Base-by-base conservation (phyloP, 2,329 filamentous ascomycete genomes). In the Trichoderma sp. region DNA sequence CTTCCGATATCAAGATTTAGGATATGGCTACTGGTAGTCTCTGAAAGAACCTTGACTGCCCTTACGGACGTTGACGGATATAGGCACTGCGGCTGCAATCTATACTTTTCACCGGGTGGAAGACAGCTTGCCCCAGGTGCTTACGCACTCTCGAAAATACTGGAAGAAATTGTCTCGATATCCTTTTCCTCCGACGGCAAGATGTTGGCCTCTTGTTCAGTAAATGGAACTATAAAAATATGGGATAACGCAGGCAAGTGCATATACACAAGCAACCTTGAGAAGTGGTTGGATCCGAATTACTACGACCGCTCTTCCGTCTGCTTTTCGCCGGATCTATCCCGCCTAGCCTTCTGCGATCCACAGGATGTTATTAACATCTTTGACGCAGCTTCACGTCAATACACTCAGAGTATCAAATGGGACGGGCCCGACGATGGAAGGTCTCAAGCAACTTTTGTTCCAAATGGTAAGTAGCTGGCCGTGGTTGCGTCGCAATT, bases 401-500 rank as follows among this genome's bases (percentile, higher is more conserved):
- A 22, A 22, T 56, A 1, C 3, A 56, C 1, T 7, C 5, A 22
- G 1, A 7, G 6, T 19, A 22, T 27, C 12, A 25, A 25, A 6
- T 50, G 45, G 19, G 19, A 25, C 6, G 3, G 1, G 0, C 8
- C 17, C 0, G 15, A 0, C 4, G 0, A 25, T 25, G 45, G 19
- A 22, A 1, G 5, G 7, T 9, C n/a, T 22, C 22, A 5, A 17
- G 2, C 13, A 0, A 3, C n/a, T 2, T 35, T 56, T 4, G n/a
- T 35, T n/a, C 17, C 53, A 22, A 22, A 56, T 56, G 32, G 45
- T 6, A 22, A 13, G 17, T 29, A 56, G 32, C n/a, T 56, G 32
- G 53, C 29, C 6, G 5, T 56, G 25, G 2, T 8, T 15, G 0
- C n/a, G 15, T 8, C 10, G n/a, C n/a, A 19, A 2, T 42, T 2